These are phyloP conservation scores for Amanita pallidorosea DNA, from an alignment of 768 basidiomycete genomes.

Conservation along the genomic window DNA sequence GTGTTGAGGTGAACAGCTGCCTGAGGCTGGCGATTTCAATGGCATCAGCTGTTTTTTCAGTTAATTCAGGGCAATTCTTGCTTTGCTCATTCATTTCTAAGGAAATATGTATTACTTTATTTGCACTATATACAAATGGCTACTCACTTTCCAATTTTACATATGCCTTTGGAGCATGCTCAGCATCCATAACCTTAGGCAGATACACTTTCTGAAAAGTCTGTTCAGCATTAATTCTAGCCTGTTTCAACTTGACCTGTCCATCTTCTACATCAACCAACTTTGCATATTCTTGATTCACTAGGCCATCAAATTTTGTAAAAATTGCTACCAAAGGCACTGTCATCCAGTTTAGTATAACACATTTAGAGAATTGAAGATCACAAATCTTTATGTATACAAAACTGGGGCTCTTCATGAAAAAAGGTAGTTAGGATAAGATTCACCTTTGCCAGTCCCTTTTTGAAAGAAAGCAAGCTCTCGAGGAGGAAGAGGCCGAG, in stretches of 20 bases:
- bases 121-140: neutral
- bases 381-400: neutral
- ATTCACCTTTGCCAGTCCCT: conserved; percentile 5
- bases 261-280: no score
- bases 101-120: neutral
- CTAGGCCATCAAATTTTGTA: conserved; percentile 24
- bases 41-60: no score
- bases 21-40: conserved; percentile 10
- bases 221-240: no score
- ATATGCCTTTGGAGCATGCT: conserved; percentile 11
- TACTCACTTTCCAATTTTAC: conserved; percentile 11
- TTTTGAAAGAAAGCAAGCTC: neutral
- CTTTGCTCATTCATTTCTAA: conserved; percentile 13
- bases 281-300: no score
- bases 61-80: conserved; percentile 10
- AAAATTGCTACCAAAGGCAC: conserved; percentile 28
- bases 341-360: no score
- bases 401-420: no score
- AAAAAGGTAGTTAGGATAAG: neutral
- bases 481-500: neutral
- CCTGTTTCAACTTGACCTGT: no score
- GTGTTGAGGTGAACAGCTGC: conserved; percentile 11
- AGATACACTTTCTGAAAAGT: conserved; percentile 12
- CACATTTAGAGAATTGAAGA: neutral
- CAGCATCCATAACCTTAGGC: conserved; percentile 7